Base-by-base conservation (phyloP, 2,329 filamentous ascomycete species). In the Escovopsis weberi region DNA sequence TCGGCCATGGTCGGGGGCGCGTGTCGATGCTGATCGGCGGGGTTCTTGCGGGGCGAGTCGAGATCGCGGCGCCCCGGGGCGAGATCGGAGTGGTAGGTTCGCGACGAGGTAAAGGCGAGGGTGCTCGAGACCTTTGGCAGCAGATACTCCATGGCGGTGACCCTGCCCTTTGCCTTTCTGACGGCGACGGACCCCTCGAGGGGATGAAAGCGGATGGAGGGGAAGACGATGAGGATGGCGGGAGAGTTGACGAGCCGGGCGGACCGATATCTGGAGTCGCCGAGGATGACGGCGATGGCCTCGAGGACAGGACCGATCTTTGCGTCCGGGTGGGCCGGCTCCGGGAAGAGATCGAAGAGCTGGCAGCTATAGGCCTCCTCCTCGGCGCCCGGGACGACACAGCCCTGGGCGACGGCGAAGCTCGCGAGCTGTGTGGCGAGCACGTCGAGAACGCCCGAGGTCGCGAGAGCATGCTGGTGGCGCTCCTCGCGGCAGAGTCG, bases 191-290 rank as follows among this genome's bases (percentile, higher is more conserved):
- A 71, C 59, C 4, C 71, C 69, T 37, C 68, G 2, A 58, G 61
- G 6, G 66, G 62, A 1, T 69, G 61, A 42, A 75, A 72, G 37
- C 74, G 72, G 34, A 72, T 61, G 37, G 69, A 68, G 2, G 80
- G 80, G 47, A 86, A 83, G 10, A 84, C 73, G 18, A 80, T 75
- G 43, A 84, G 63, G 35, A 87, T 75, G 0, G 77, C 72, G 2
- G 80, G 80, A 1, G 82, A 81, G 45, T 74, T 80, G 37, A 82
- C 62, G 39, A 85, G 71, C 52, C 85, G 75, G 49, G 80, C 80
- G 9, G 85, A 80, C 43, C 86, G 76, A 59, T 81, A 84, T 50
- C 80, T 81, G 1, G 89, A 95, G 52, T 85, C 77, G 47, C 79
- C 74, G 40, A 94, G 74, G 39, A 95, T 82, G 38, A 79, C 73